Conservation (phyloP, 2,329 filamentous ascomycete genomes). For the Aspergillus felis region DNA sequence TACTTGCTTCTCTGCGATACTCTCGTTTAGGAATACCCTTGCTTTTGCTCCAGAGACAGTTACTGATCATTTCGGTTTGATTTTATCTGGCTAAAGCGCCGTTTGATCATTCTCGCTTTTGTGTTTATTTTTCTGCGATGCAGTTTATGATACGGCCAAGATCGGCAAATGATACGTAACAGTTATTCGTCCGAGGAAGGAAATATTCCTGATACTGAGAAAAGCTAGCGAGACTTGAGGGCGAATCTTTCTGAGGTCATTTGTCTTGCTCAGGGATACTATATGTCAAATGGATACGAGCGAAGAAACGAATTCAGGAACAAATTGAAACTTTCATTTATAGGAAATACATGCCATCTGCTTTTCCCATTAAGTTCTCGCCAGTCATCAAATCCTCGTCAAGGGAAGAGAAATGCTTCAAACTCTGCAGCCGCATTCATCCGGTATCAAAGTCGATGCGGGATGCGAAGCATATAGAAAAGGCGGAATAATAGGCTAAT, state of each 20-base stretch:
- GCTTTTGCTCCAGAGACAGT: not conserved
- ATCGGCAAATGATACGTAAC: not conserved
- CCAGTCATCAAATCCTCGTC: not conserved
- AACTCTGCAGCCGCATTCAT: conserved; percentile 19
- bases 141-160: not conserved
- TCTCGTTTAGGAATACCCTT: not conserved
- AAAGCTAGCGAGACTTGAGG: not conserved
- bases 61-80: not conserved
- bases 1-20: not conserved
- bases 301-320: not conserved
- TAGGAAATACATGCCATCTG: conserved; percentile 7
- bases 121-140: not conserved
- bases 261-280: not conserved
- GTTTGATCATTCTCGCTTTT: not conserved
- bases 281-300: not conserved
- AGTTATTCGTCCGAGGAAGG: not conserved
- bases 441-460: conserved; percentile 18
- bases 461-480: conserved; percentile 9
- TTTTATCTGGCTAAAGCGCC: not conserved
- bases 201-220: not conserved
- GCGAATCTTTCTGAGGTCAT: not conserved
- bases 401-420: not conserved
- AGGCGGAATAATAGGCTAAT: conserved; percentile 12
- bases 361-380: not conserved
- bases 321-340: conserved; percentile 1